These are phyloP conservation scores for Volvox carteri DNA, from an alignment of 163 green algal genomes.

Conservation along the genomic window DNA sequence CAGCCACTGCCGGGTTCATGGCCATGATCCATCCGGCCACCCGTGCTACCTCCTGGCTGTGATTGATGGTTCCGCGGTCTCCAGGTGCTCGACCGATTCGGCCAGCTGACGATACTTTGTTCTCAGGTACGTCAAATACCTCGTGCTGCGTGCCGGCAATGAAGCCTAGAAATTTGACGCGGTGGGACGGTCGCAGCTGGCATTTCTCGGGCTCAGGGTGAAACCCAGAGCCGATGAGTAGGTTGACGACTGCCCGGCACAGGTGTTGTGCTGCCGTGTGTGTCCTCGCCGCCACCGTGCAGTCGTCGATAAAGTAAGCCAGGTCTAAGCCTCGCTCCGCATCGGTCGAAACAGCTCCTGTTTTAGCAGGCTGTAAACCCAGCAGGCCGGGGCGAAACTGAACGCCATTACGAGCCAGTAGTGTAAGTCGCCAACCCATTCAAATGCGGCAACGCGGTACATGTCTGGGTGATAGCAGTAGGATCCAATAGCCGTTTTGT, in stretches of 20 bases:
- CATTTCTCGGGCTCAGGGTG: conserved; percentile 15
- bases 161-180: conserved; percentile 24
- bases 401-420: conserved; percentile 9
- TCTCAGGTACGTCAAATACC: background rate
- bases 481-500: conserved; percentile 15
- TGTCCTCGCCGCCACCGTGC: background rate
- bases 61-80: background rate
- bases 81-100: background rate
- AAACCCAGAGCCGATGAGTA: conserved; percentile 3
- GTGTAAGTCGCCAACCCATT: background rate
- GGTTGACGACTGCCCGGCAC: background rate
- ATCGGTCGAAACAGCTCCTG: background rate
- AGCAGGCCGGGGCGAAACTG: background rate
- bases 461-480: conserved; percentile 1
- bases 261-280: background rate
- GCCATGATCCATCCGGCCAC: conserved; percentile 7
- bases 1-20: background rate
- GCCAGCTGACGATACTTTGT: conserved; percentile 10
- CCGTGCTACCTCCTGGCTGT: background rate
- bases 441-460: background rate
- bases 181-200: background rate
- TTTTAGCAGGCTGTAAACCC: conserved; percentile 6
- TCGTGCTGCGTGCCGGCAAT: background rate
- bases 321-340: background rate
- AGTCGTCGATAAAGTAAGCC: conserved; percentile 18